Conservation (phyloP, 2,329 filamentous ascomycete species). For the Ascochyta fabae region DNA sequence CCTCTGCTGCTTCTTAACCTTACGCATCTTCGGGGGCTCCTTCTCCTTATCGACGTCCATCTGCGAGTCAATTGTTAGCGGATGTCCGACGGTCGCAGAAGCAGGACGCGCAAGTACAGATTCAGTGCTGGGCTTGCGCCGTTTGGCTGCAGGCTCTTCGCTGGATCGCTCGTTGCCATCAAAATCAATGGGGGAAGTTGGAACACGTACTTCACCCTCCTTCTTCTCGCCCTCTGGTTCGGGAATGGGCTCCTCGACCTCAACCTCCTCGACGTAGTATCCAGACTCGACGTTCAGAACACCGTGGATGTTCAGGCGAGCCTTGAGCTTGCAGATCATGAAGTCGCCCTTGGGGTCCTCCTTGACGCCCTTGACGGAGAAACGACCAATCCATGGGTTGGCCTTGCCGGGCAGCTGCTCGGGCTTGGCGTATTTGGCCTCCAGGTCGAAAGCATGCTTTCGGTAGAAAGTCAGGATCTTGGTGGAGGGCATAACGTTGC, state of each 20-base stretch:
- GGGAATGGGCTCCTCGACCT: slow-evolving; percentile 91
- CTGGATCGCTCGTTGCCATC: slow-evolving; percentile 30
- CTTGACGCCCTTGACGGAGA: slow-evolving; percentile 98
- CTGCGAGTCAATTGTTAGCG: slow-evolving; percentile 43
- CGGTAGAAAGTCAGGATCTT: slow-evolving; percentile 99
- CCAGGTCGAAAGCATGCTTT: slow-evolving; percentile 95
- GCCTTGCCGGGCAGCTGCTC: slow-evolving; percentile 86
- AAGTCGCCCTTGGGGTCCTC: slow-evolving; percentile 93
- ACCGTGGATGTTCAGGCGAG: slow-evolving; percentile 93
- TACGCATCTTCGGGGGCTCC: slow-evolving; percentile 78
- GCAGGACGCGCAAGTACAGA: slow-evolving; percentile 37
- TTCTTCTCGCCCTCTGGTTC: slow-evolving; percentile 66
- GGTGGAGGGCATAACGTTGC: slow-evolving; percentile 95
- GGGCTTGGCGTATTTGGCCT: slow-evolving; percentile 90
- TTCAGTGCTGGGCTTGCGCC: slow-evolving; percentile 35
- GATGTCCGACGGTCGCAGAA: slow-evolving; percentile 27
- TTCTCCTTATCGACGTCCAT: slow-evolving; percentile 51
- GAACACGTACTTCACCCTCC: slow-evolving; percentile 74
- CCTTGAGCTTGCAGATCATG: slow-evolving; percentile 99
- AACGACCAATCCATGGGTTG: slow-evolving; percentile 94
- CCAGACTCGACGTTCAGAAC: slow-evolving; percentile 95
- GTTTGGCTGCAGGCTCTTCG: slow-evolving; percentile 40
- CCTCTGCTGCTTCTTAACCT: slow-evolving; percentile 99
- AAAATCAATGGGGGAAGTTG: slow-evolving; percentile 29
- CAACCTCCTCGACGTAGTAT: slow-evolving; percentile 97